Evolutionary conservation across 345 rosid species (phyloP).

Genomic region (Camelina sativa): DNA sequence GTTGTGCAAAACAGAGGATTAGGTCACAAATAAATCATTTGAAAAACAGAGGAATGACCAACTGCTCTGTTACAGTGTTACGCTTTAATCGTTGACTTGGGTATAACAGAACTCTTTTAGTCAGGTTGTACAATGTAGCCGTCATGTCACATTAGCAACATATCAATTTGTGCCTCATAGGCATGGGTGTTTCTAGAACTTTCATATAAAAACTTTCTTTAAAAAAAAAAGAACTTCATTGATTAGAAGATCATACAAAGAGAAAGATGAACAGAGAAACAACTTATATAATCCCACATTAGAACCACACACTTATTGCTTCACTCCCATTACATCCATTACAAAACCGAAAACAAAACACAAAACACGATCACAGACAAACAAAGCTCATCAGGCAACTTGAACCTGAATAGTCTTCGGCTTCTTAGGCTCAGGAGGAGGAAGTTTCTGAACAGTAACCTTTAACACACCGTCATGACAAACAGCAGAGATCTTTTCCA

Average conservation of each 20-base stretch:
- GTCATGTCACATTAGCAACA: no score
- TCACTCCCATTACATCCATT: background rate
- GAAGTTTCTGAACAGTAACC: slow-evolving; percentile 72
- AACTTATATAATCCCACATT: background rate
- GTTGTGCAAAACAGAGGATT: background rate
- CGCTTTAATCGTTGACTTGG: background rate
- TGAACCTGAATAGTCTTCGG: slow-evolving; percentile 72
- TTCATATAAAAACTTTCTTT: background rate
- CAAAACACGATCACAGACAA: background rate
- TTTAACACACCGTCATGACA: slow-evolving; percentile 79
- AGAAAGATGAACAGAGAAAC: background rate
- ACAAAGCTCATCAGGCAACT: slow-evolving; percentile 60
- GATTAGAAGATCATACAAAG: background rate
- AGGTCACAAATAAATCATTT: no score
- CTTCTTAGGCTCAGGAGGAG: slow-evolving; percentile 87
- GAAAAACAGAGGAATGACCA: background rate
- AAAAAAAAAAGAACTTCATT: background rate
- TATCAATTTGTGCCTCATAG: background rate
- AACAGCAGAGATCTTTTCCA: slow-evolving; percentile 61
- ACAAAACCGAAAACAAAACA: background rate
- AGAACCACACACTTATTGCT: background rate
- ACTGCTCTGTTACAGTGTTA: background rate
- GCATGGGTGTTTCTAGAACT: background rate
- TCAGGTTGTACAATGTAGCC: background rate
- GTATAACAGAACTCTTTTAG: background rate